A percentile compares a stretch with the other conserved stretches of the same genome.
These are phyloP conservation scores for Lepiota brunneoincarnata DNA, from an alignment of 768 basidiomycete genomes.

Conservation along the genomic window DNA sequence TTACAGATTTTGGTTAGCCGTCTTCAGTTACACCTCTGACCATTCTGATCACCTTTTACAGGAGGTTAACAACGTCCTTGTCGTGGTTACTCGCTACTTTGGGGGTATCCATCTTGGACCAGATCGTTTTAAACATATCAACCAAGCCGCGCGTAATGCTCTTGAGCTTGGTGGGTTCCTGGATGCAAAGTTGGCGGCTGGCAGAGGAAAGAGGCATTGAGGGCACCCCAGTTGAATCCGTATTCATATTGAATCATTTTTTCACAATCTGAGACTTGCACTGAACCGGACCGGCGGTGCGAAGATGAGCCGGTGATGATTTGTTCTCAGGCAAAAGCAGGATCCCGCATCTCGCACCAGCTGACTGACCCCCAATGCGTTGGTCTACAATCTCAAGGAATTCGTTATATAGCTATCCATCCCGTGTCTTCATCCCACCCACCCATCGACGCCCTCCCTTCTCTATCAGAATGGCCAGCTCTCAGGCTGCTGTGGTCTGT, in stretches of 20 bases:
- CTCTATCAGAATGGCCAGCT: slow-evolving; percentile 53
- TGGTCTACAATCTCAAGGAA: slow-evolving; percentile 3
- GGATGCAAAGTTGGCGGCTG: slow-evolving; percentile 40
- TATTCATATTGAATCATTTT: neutral
- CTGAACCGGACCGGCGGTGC: neutral
- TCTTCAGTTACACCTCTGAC: neutral
- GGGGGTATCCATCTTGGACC: slow-evolving; percentile 91
- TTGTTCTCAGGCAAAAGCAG: neutral
- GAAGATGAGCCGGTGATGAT: neutral
- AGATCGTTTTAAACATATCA: slow-evolving; percentile 91
- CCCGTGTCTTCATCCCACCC: neutral
- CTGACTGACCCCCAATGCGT: slow-evolving; percentile 10
- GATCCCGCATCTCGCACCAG: neutral
- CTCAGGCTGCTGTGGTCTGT: slow-evolving; percentile 40
- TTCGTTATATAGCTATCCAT: slow-evolving; percentile 5
- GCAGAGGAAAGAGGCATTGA: slow-evolving; percentile 25
- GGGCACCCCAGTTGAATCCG: slow-evolving; percentile 1
- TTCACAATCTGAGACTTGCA: neutral
- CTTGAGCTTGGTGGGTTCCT: slow-evolving; percentile 87
- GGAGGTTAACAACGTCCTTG: slow-evolving; percentile 82
- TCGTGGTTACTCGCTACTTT: slow-evolving; percentile 92
- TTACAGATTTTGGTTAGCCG: slow-evolving; percentile 76
- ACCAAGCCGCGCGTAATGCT: slow-evolving; percentile 91
- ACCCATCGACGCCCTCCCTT: neutral
- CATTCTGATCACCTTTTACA: slow-evolving; percentile 24